Conservation (phyloP, 495 filamentous ascomycete genomes). For the Penicillium lagena region DNA sequence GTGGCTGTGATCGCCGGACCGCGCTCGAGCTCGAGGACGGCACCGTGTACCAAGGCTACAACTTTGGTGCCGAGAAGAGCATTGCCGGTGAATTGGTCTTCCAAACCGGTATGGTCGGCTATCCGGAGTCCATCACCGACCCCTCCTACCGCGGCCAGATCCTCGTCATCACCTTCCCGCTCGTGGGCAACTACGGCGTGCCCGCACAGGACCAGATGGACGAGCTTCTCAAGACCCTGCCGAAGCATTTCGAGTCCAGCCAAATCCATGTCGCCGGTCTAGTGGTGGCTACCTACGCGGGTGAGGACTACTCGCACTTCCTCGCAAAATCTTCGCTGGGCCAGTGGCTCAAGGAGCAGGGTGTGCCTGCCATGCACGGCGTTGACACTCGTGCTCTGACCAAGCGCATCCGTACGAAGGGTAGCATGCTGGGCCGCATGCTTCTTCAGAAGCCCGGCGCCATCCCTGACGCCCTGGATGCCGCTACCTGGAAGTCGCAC, state of each 20-base stretch:
- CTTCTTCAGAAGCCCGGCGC: constrained; percentile 58
- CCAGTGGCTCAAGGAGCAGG: constrained; percentile 92
- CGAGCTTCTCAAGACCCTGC: constrained; percentile 71
- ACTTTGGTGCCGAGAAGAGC: constrained; percentile 89
- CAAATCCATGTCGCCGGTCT: constrained; percentile 91
- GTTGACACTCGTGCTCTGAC: constrained; percentile 92
- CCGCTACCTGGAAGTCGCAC: constrained; percentile 52
- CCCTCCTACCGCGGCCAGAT: constrained; percentile 92
- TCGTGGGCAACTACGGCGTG: constrained; percentile 93
- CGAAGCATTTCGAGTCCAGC: constrained; percentile 84
- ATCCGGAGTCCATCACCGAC: constrained; percentile 91
- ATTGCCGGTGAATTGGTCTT: constrained; percentile 96
- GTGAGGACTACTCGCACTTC: constrained; percentile 91
- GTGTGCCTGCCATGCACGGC: constrained; percentile 91
- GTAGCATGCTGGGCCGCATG: constrained; percentile 94
- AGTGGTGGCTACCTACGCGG: constrained; percentile 82
- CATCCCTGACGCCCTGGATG: constrained; percentile 33
- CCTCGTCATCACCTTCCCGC: constrained; percentile 82
- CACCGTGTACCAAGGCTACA: constrained; percentile 80
- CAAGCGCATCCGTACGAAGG: constrained; percentile 86
- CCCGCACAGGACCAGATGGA: constrained; percentile 78
- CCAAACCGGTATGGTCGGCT: constrained; percentile 99
- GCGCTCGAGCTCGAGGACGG: constrained; percentile 89
- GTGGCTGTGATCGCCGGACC: constrained; percentile 53
- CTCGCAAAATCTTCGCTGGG: constrained; percentile 84